Evolutionary conservation across 306 rosid species (phyloP).

Genomic region (Gleditsia sinensis): DNA sequence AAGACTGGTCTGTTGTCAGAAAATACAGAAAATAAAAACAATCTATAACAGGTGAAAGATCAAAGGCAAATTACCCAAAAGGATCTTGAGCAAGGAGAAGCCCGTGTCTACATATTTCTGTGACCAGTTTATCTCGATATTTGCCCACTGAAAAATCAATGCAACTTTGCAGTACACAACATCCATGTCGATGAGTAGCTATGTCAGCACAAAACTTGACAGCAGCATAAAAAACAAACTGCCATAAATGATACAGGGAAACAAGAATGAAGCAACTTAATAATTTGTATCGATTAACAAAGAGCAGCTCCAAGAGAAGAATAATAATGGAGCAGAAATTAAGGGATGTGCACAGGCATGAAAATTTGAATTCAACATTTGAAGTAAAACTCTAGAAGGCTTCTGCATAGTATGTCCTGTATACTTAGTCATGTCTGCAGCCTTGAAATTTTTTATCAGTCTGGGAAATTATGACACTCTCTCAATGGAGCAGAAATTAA

Average conservation of each 20-base stretch:
- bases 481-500: background rate
- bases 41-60: background rate
- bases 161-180: constrained; percentile 80
- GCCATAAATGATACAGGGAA: constrained; percentile 27
- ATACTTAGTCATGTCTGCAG: background rate
- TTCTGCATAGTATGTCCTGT: background rate
- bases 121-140: constrained; percentile 48
- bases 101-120: constrained; percentile 61
- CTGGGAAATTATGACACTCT: background rate
- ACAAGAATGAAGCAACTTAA: constrained; percentile 16
- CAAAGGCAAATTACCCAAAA: constrained; percentile 54
- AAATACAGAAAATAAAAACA: background rate
- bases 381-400: background rate
- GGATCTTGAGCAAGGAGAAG: constrained; percentile 72
- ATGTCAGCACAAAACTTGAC: constrained; percentile 56
- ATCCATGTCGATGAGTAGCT: constrained; percentile 82
- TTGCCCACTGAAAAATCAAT: constrained; percentile 53
- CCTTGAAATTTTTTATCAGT: background rate
- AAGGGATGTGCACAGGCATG: background rate
- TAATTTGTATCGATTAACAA: background rate
- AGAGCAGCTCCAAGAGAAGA: background rate
- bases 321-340: background rate
- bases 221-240: constrained; percentile 73
- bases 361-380: background rate
- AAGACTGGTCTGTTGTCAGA: background rate